Percentiles rank a stretch among this genome's conserved stretches.
These are phyloP conservation scores for Rosa rugosa DNA, from an alignment of 306 rosid species.

Conservation along the genomic window DNA sequence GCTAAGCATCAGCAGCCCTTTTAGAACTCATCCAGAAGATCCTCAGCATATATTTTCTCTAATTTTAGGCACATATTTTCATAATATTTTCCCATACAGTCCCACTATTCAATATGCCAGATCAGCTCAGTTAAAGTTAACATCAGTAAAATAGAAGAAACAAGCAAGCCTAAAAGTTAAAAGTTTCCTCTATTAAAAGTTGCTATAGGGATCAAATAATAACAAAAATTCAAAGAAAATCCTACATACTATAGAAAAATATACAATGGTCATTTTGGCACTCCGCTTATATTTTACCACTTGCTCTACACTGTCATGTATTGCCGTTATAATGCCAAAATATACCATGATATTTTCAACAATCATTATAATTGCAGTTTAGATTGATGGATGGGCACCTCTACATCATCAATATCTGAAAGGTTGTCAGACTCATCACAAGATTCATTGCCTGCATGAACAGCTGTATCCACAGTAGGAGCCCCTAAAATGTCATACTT, in stretches of 20 bases:
- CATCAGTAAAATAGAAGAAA: background rate
- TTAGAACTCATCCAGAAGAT: background rate
- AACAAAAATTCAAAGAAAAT: background rate
- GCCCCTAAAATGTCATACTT: conserved; percentile 18
- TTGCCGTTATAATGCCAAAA: background rate
- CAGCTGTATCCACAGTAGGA: conserved; percentile 7
- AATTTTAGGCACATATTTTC: no score
- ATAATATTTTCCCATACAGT: background rate
- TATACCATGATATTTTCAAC: background rate
- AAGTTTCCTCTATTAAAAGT: background rate
- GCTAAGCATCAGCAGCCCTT: background rate
- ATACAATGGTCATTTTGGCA: background rate
- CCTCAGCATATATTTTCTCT: background rate
- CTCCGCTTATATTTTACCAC: background rate
- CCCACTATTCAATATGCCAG: background rate
- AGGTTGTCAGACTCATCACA: conserved; percentile 28
- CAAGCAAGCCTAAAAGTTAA: background rate
- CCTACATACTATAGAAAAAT: background rate
- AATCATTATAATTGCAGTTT: background rate
- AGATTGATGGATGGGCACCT: conserved; percentile 16
- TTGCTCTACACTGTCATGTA: background rate
- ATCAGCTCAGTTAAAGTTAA: background rate
- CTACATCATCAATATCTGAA: conserved; percentile 34
- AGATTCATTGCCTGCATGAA: conserved; percentile 9
- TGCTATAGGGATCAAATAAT: background rate